Percentiles rank a stretch among this genome's conserved stretches.
Conservation (phyloP, 2,329 filamentous ascomycete species). For the Uncinocarpus reesii region DNA sequence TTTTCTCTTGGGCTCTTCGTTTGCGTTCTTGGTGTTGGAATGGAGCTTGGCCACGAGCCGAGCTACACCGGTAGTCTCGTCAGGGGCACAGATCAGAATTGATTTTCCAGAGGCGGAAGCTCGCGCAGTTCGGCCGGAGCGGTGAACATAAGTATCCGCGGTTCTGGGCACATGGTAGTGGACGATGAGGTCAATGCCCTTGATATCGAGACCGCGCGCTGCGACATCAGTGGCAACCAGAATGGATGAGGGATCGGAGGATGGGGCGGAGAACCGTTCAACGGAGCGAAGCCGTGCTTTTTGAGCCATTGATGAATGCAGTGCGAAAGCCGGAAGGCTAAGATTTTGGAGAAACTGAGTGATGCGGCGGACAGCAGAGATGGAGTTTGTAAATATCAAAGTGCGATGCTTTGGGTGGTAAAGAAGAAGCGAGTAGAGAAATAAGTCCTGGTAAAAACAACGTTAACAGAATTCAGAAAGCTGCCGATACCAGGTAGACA, state of each 20-base stretch:
- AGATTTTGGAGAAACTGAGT: constrained; percentile 76
- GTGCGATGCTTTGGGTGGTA: constrained; percentile 72
- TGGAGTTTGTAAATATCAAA: constrained; percentile 91
- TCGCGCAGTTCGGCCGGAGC: constrained; percentile 86
- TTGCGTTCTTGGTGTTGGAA: constrained; percentile 18
- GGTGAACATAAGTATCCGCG: constrained; percentile 89
- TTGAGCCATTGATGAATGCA: constrained; percentile 93
- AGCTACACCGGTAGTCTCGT: constrained; percentile 77
- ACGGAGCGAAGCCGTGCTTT: constrained; percentile 89
- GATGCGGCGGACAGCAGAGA: constrained; percentile 78
- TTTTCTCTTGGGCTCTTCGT: constrained; percentile 23
- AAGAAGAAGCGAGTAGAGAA: constrained; percentile 77
- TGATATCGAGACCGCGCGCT: constrained; percentile 86
- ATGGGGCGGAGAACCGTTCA: constrained; percentile 67
- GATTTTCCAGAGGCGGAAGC: constrained; percentile 67
- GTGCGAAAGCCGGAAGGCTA: constrained; percentile 60
- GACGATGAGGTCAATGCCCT: constrained; percentile 74
- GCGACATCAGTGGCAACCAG: constrained; percentile 90
- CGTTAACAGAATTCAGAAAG: constrained; percentile 16
- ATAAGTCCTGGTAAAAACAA: constrained; percentile 58
- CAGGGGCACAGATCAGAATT: constrained; percentile 78
- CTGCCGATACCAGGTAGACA: background rate
- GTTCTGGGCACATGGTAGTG: constrained; percentile 92
- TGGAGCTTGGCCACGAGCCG: constrained; percentile 80
- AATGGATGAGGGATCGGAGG: constrained; percentile 49